Percentiles rank a stretch among this genome's conserved stretches.
Conservation (phyloP, 495 filamentous ascomycete genomes). For the Thermothielavioides terrestris region DNA sequence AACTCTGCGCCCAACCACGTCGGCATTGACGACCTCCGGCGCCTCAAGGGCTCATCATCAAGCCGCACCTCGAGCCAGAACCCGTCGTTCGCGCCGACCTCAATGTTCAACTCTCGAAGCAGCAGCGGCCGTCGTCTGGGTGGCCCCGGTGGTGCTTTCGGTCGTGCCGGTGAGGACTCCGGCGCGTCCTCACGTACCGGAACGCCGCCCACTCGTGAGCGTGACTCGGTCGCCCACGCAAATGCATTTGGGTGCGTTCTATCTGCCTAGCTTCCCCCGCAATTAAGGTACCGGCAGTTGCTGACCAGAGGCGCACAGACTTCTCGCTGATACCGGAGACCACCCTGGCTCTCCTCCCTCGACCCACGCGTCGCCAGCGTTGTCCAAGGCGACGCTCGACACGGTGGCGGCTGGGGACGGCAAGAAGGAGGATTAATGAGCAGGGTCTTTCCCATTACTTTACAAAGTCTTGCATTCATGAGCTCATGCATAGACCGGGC, state of each 20-base stretch:
- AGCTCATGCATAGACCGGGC: conserved; percentile 33
- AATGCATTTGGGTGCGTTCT: conserved; percentile 93
- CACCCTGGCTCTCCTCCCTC: conserved; percentile 55
- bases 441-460: conserved; percentile 21
- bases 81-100: conserved; percentile 67
- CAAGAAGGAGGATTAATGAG: conserved; percentile 38
- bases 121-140: conserved; percentile 70
- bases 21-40: conserved; percentile 79
- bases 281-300: conserved; percentile 1
- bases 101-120: conserved; percentile 69
- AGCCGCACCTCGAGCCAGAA: conserved; percentile 50
- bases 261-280: conserved; percentile 17
- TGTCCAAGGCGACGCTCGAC: conserved; percentile 55
- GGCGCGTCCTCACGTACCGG: conserved; percentile 73
- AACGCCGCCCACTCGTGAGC: conserved; percentile 70
- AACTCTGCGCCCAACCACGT: conserved; percentile 66
- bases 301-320: conserved; percentile 28
- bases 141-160: conserved; percentile 60
- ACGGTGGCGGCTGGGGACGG: conserved; percentile 38
- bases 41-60: conserved; percentile 54
- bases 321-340: conserved; percentile 44
- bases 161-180: conserved; percentile 63
- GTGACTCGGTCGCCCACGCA: conserved; percentile 54
- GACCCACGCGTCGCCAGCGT: conserved; percentile 50
- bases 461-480: conserved; percentile 25